Conservation (phyloP, 2,329 filamentous ascomycete species). For the Pseudogymnoascus sp. region DNA sequence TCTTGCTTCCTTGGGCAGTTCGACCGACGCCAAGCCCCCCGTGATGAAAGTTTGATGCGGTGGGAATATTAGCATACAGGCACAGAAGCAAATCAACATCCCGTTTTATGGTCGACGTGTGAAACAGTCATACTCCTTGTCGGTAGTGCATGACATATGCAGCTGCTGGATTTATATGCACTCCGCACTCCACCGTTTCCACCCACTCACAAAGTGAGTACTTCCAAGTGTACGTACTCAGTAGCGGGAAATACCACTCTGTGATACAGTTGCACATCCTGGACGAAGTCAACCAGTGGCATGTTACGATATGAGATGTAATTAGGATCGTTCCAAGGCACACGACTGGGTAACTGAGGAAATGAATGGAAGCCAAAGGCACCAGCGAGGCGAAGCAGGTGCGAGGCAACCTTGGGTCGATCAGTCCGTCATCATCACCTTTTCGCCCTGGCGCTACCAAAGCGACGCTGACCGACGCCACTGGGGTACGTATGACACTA, state of each 20-base stretch:
- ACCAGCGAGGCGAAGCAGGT: background rate
- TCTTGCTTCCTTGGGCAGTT: background rate
- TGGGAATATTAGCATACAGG: background rate
- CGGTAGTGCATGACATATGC: background rate
- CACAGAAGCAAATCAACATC: background rate
- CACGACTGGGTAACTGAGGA: background rate
- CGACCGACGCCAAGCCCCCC: background rate
- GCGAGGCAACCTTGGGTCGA: background rate
- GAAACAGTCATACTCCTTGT: background rate
- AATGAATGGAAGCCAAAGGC: conserved; percentile 2
- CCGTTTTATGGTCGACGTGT: background rate
- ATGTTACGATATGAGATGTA: background rate
- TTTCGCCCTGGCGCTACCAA: background rate
- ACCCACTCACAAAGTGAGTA: background rate
- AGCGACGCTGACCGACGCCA: background rate
- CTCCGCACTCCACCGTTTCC: background rate
- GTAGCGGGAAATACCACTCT: background rate
- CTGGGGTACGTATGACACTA: background rate
- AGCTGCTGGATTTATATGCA: conserved; percentile 3
- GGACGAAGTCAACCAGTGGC: background rate
- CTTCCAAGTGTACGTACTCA: background rate
- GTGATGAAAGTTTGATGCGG: background rate
- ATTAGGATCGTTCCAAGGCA: conserved; percentile 1
- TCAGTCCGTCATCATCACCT: conserved; percentile 1
- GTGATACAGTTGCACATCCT: background rate